phyloP scores from a whole-genome alignment of 2,329 filamentous ascomycete species.

The Colletotrichum destructivum region DNA sequence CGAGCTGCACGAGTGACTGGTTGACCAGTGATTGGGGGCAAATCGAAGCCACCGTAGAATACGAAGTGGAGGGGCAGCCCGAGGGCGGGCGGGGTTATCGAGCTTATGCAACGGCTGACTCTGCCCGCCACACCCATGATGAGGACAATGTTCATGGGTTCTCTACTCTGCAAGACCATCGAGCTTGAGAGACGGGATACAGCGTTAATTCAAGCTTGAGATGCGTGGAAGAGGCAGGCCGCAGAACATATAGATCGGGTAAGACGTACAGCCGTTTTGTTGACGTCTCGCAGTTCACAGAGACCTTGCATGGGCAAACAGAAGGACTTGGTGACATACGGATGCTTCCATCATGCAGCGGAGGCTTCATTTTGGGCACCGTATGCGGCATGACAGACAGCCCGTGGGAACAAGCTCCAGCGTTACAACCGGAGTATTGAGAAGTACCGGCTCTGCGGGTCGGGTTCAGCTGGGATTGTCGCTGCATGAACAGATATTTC shows the following conservation, averaged over 20 bases:
- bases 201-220: background rate
- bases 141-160: background rate
- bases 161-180: background rate
- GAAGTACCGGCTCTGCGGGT: slow-evolving; percentile 1
- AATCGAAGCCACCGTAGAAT: slow-evolving; percentile 16
- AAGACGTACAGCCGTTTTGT: background rate
- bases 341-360: background rate
- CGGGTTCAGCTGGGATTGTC: slow-evolving; percentile 1
- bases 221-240: background rate
- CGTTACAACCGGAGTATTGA: background rate
- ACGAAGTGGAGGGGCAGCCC: slow-evolving; percentile 21
- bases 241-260: too few species aligned
- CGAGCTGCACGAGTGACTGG: slow-evolving; percentile 30
- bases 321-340: background rate
- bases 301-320: background rate
- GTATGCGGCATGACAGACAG: background rate
- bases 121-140: background rate
- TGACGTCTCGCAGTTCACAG: background rate
- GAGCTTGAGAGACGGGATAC: background rate
- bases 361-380: background rate
- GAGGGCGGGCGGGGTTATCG: slow-evolving; percentile 29
- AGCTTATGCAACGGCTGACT: slow-evolving; percentile 16
- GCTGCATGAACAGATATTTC: background rate
- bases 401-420: background rate
- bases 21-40: background rate